Conservation (phyloP, 2,329 filamentous ascomycete species). For the Fusarium sarcochroum region DNA sequence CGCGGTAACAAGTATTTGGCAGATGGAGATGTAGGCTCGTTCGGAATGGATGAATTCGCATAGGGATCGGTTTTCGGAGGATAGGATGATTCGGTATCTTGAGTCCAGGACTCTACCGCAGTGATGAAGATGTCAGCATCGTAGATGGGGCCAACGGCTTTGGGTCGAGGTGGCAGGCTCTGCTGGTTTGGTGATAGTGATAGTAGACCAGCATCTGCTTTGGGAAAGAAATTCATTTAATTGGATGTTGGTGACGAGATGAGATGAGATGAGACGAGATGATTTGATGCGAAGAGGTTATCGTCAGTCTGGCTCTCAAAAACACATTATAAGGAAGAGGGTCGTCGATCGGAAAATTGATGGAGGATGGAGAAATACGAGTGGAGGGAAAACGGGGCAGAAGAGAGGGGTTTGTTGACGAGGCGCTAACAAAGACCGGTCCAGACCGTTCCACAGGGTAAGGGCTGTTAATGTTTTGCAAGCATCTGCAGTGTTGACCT, state of each 20-base stretch:
- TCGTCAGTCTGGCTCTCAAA: no score
- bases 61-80: conserved; percentile 22
- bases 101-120: conserved; percentile 34
- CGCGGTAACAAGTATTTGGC: conserved; percentile 43
- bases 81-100: conserved; percentile 14
- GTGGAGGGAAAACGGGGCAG: no score
- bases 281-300: no score
- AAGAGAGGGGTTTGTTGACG: no score
- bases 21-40: neutral
- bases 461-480: no score
- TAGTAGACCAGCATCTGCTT: conserved; percentile 46
- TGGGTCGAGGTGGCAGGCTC: conserved; percentile 25
- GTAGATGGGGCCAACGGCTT: conserved; percentile 38
- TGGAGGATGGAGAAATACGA: neutral
- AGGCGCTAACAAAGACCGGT: no score
- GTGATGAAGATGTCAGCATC: conserved; percentile 30
- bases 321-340: no score
- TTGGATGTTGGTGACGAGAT: neutral
- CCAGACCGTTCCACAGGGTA: no score
- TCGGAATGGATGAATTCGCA: conserved; percentile 29
- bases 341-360: no score
- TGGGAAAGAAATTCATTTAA: conserved; percentile 48
- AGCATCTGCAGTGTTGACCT: no score
- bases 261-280: no score
- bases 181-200: conserved; percentile 34